Base-by-base conservation (phyloP, 495 filamentous ascomycete genomes). In the Pyrenula aspistea region DNA sequence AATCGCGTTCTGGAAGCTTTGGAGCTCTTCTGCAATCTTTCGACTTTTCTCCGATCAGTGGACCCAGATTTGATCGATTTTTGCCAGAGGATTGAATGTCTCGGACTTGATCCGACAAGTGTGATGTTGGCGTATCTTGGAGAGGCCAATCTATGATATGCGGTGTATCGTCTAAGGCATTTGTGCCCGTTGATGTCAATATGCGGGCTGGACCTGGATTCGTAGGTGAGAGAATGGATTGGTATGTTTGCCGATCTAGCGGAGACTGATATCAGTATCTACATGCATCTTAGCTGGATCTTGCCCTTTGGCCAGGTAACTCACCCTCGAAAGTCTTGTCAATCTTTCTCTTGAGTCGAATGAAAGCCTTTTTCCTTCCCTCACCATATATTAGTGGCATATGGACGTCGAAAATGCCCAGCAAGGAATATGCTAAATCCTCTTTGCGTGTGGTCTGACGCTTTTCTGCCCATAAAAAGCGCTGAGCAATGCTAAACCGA, bases 311-410 rank as follows among this genome's bases (percentile, higher is more conserved):
- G 15, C 31, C 15, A 42, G 31, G 31, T 42, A 42, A 42, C 31
- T 42, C 31, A 42, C 31, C 15, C 8, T 42, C 31, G 8, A 15
- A 42, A 42, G 8, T 42, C 50, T 52, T 52, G 25, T 55, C 8
- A 20, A 55, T 55, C 24, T 55, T 24, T 55, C 25, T 55, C 24
- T 25, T 19, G 10, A 55, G 25, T 22, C 53, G 20, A 25, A n/a
- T 22, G 53, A 55, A 24, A 25, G 53, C 53, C 22, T 55, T 55
- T 31, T 42, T 20, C 24, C 24, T 31, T 11, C 53, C 53, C 20
- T 55, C 53, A 47, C 53, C 53, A 20, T 55, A 55, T 10, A 55
- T 42, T n/a, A 55, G 12, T 20, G 53, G 53, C 53, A 55, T 55
- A 20, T 20, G n/a, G 22, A 42, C 20, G 22, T 55, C 53, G 20